Evolutionary conservation across 2,329 filamentous ascomycete species (phyloP).

Genomic region (Metarhizium robertsii): DNA sequence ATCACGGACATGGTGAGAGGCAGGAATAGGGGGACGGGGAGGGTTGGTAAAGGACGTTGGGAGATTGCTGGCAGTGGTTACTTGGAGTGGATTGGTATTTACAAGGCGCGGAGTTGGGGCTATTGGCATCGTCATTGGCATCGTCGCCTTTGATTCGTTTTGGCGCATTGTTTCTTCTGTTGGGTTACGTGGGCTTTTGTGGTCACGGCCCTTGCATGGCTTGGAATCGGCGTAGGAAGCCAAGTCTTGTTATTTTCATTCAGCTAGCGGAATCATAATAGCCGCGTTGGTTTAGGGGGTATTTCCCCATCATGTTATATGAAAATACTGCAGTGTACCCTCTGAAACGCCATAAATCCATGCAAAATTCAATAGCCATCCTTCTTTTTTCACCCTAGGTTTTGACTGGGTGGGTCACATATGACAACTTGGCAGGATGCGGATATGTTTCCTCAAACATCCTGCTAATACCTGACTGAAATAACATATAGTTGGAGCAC

Average conservation of each 20-base stretch:
- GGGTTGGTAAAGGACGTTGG: not conserved
- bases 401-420: not conserved
- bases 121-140: not conserved
- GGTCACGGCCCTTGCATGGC: not conserved
- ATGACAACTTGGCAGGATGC: not conserved
- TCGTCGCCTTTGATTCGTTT: not conserved
- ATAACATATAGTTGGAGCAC: not conserved
- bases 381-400: not conserved
- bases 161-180: not conserved
- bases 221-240: not conserved
- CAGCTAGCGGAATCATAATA: not conserved
- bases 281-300: not conserved
- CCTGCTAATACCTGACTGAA: not conserved
- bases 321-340: not conserved
- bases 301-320: not conserved
- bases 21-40: too few species aligned
- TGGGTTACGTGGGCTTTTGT: not conserved
- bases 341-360: slow-evolving; percentile 7
- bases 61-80: not conserved
- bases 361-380: not conserved
- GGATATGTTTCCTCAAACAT: not conserved
- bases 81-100: not conserved
- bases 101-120: slow-evolving; percentile 7
- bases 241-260: not conserved
- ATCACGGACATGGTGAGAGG: too few species aligned